Evolutionary conservation across 2,329 filamentous ascomycete genomes (phyloP), one percentile per base, ranked within the genome.

Genomic region (Magnaporthiopsis incrustans): DNA sequence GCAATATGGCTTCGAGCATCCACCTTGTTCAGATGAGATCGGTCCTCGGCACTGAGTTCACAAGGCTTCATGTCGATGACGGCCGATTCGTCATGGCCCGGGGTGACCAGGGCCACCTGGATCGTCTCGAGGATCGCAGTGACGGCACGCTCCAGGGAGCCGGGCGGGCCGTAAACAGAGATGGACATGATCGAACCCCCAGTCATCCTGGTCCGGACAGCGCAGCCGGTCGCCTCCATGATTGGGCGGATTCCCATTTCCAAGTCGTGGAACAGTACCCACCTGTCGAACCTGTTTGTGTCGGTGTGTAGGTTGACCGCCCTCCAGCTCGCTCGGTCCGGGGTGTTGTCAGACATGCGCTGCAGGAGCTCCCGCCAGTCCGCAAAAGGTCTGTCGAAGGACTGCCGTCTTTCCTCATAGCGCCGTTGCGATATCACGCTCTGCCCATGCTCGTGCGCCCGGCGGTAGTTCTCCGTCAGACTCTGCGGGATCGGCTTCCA

Each of bases 341-440:
- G 70, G 18, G 78, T 81, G 67, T 70, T 73, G 18, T 69, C 68
- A 66, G 73, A 73, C 65, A 83, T 73, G 4, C 75, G 66, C 11
- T 70, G 66, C 57, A 82, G 73, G 14, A 77, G 75, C 7, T 70
- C 67, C 18, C 72, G 74, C 79, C 79, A 83, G 65, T 77, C 71
- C 1, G 75, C 71, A 50, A 73, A 68, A 22, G 67, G 69, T 50
- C 67, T 69, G 1, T 67, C 64, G 63, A 74, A 72, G 15, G 70
- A 68, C 26, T 69, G 67, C 65, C 73, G 74, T 27, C 77, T 71
- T 25, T 70, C 69, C 57, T 77, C 73, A 57, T 77, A 70, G 4
- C 74, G 74, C 3, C 72, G 66, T 66, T 81, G 79, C 8, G 73
- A 72, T n/a, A 68, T 69, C 22, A 75, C 67, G n/a, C 68, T 73